Base-by-base conservation (phyloP, 768 basidiomycete species). In the Leccinellum albellum region DNA sequence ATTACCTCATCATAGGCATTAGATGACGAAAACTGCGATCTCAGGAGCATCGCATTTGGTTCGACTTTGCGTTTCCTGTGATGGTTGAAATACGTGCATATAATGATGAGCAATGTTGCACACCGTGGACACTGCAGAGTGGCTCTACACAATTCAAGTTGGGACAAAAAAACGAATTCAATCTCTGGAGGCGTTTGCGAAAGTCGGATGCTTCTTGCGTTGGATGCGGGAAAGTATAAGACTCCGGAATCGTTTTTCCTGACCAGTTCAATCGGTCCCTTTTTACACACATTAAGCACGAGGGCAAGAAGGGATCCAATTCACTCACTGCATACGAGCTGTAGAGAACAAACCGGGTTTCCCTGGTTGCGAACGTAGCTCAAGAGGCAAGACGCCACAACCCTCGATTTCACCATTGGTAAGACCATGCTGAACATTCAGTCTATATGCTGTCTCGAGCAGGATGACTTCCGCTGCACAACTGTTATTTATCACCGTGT, bases 41-140 rank as follows among this genome's bases (percentile, higher is more conserved):
- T 33, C 40, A 26, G 28, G 10, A 63, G 57, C 53, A 66, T 61
- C 5, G 54, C 32, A 26, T 72, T 66, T 15, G 33, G 29, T 26
- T 66, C 70, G 24, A 69, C 70, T 72, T 50, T 54, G 31, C 15
- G 5, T 35, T 12, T 56, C 45, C 53, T 51, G 45, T 58, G 54
- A 66, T 61, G 48, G 56, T 59, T 54, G 40, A 58, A 60, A 69
- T 58, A 59, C 23, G 42, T 58, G 56, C 51, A 51, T 47, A 45
- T 29, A 50, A 14, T 23, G 20, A 24, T 8, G 13, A 54, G 32
- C 21, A 35, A 51, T 51, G 20, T 14, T 55, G 56, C 78, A 44
- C 67, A 82, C 81, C 61, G 66, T 86, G 85, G 3, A 74, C 72
- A 42, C 67, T 62, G 61, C 85, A 87, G 56, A 79, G 80, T 3